Percentiles rank a stretch among this genome's conserved stretches.
These are phyloP conservation scores for Coniophora puteana DNA, from an alignment of 1,284 basidiomycete species.

Conservation along the genomic window DNA sequence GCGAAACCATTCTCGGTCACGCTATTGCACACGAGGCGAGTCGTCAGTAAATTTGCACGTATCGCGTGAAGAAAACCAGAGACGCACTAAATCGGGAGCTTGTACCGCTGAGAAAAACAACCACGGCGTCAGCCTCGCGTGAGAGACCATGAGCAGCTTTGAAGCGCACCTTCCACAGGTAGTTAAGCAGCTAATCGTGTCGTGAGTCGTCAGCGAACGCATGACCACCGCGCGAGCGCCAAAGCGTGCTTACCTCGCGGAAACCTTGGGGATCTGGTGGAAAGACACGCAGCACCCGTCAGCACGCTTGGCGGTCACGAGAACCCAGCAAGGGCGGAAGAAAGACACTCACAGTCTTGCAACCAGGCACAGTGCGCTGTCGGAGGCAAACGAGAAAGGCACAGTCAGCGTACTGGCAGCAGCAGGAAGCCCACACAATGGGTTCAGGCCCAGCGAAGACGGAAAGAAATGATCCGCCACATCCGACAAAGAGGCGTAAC, in stretches of 20 bases:
- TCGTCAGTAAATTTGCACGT: not conserved
- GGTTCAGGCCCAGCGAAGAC: too few species aligned
- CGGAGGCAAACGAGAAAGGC: conserved; percentile 1
- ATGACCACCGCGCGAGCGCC: conserved; percentile 20
- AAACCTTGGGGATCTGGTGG: conserved; percentile 54
- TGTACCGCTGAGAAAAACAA: conserved; percentile 46
- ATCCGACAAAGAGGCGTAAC: too few species aligned
- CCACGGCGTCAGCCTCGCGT: conserved; percentile 2
- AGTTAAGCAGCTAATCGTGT: conserved; percentile 60
- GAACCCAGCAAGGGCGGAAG: conserved; percentile 1
- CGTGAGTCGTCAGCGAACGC: conserved; percentile 20
- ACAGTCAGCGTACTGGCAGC: too few species aligned
- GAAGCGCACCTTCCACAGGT: conserved; percentile 57
- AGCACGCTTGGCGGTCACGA: conserved; percentile 6
- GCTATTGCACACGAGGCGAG: conserved; percentile 29
- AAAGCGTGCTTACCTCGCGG: conserved; percentile 37
- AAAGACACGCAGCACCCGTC: conserved; percentile 6
- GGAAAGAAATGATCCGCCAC: too few species aligned
- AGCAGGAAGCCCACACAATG: too few species aligned
- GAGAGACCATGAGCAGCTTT: not conserved
- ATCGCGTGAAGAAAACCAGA: not conserved
- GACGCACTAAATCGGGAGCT: conserved; percentile 59
- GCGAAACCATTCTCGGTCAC: conserved; percentile 75
- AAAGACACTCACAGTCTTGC: conserved; percentile 48
- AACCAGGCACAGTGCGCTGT: conserved; percentile 60